phyloP scores from a whole-genome alignment of 2,329 filamentous ascomycete genomes.

The Monilinia vaccinii-corymbosi region DNA sequence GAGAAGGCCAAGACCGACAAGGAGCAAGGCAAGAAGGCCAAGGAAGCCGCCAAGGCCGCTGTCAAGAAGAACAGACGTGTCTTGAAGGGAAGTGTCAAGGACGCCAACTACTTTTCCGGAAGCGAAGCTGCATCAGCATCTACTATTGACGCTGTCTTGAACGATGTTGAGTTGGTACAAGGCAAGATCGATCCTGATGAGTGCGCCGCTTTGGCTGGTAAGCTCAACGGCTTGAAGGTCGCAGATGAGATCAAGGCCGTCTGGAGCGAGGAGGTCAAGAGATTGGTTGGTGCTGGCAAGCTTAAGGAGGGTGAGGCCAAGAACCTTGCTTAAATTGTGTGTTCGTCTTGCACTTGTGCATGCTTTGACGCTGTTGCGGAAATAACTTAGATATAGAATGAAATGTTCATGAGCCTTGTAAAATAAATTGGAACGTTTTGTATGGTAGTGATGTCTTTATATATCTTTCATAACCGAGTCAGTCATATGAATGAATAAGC shows the following conservation, averaged over 20 bases:
- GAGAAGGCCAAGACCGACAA: slow-evolving; percentile 76
- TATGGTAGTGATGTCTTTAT: background rate
- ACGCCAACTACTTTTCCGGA: slow-evolving; percentile 87
- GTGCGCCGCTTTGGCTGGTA: slow-evolving; percentile 71
- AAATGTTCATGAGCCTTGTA: background rate
- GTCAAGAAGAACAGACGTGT: slow-evolving; percentile 99
- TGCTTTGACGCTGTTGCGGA: background rate
- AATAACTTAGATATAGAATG: slow-evolving; percentile 6
- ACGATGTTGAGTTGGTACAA: slow-evolving; percentile 80
- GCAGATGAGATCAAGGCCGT: slow-evolving; percentile 76
- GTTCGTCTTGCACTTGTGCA: background rate
- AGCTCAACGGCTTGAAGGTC: slow-evolving; percentile 72
- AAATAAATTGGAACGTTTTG: background rate
- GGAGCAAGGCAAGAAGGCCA: slow-evolving; percentile 85
- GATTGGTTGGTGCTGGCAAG: slow-evolving; percentile 74
- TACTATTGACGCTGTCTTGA: slow-evolving; percentile 73
- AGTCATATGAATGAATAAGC: background rate
- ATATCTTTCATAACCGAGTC: too few relatives aligned
- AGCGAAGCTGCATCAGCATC: slow-evolving; percentile 61
- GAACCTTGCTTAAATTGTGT: slow-evolving; percentile 36
- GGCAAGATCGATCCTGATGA: slow-evolving; percentile 85
- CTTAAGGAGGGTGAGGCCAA: slow-evolving; percentile 77
- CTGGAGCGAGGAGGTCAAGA: slow-evolving; percentile 69
- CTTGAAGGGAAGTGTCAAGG: slow-evolving; percentile 86
- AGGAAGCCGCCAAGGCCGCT: slow-evolving; percentile 97